Evolutionary conservation across 208 protist genomes (phyloP).

Genomic region (Wallacemonas collosoma): DNA sequence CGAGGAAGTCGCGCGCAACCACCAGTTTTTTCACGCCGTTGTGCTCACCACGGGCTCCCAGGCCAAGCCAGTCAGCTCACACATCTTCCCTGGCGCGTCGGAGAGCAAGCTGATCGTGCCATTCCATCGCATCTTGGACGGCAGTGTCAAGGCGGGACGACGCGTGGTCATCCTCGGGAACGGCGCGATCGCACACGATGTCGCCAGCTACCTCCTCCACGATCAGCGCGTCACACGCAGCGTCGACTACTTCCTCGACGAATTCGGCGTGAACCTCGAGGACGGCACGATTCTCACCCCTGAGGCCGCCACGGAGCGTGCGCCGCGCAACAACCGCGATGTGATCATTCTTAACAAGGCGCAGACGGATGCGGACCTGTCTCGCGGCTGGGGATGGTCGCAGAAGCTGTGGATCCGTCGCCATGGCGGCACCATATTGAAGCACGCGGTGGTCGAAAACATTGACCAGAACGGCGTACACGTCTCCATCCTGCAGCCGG

Average conservation of each 20-base stretch:
- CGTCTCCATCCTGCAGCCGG: conserved; percentile 59
- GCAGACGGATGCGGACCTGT: conserved; percentile 80
- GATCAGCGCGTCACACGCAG: conserved; percentile 79
- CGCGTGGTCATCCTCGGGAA: conserved; percentile 86
- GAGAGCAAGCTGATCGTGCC: conserved; percentile 73
- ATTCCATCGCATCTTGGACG: conserved; percentile 76
- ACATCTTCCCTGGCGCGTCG: conserved; percentile 63
- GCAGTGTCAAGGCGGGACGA: conserved; percentile 72
- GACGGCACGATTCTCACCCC: conserved; percentile 37
- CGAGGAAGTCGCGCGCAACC: conserved; percentile 74
- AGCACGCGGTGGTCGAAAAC: conserved; percentile 63
- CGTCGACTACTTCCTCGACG: conserved; percentile 63
- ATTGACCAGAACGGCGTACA: conserved; percentile 70
- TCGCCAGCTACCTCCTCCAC: conserved; percentile 84
- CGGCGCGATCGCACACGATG: conserved; percentile 84
- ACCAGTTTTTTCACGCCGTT: conserved; percentile 84
- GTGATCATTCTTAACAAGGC: conserved; percentile 79
- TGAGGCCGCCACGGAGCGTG: conserved; percentile 27
- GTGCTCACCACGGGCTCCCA: conserved; percentile 77
- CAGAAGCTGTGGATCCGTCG: conserved; percentile 83
- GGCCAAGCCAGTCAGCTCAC: conserved; percentile 63
- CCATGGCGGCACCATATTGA: conserved; percentile 72
- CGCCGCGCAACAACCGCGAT: conserved; percentile 79
- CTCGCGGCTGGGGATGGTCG: conserved; percentile 74
- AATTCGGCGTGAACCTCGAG: conserved; percentile 88